Evolutionary conservation across 306 rosid species (phyloP), one percentile per base, ranked within the genome.

Genomic region (peach (Prunus persica)): DNA sequence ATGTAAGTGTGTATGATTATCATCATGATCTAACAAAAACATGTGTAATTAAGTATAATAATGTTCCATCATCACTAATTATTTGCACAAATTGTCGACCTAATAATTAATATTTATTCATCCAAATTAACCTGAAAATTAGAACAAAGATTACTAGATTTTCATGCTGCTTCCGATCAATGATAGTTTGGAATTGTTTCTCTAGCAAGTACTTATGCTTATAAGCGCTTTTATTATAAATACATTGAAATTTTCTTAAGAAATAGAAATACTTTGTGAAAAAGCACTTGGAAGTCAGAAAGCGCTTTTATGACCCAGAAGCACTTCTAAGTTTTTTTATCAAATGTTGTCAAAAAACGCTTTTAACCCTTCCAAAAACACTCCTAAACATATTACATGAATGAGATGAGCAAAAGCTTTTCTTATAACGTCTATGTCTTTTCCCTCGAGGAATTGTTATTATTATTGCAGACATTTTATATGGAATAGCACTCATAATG

Each of bases 101-200:
- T 30, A 63, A 63, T 63, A 63, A 63, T 63, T 20, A 14, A 10
- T 30, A 30, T 6, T 3, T 32, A 30, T 6, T 63, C 67, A 63
- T 63, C 22, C 46, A 63, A 63, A 63, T 16, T 6, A 63, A 28
- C 45, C 16, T 7, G 67, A 63, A 61, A 2, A 30, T 24, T 46
- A 57, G 61, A 49, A 11, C 25, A 51, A 60, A 78, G 74, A 82
- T 65, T 49, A 25, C 86, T 32, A 38, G 67, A 78, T 61, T 69
- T 70, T 57, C 80, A 82, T 49, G 78, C 83, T 64, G 57, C 43
- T 64, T 13, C 28, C 64, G 9, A 45, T 69, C 49, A 78, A 74
- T 82, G 70, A 82, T 74, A 30, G 30, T 34, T 6, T 34, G 43
- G 2, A 7, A 34, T 0, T 34, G 2, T 0, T 34, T 34, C 2